Conservation (phyloP, 2,329 filamentous ascomycete species). For the Sclerotinia nivalis region DNA sequence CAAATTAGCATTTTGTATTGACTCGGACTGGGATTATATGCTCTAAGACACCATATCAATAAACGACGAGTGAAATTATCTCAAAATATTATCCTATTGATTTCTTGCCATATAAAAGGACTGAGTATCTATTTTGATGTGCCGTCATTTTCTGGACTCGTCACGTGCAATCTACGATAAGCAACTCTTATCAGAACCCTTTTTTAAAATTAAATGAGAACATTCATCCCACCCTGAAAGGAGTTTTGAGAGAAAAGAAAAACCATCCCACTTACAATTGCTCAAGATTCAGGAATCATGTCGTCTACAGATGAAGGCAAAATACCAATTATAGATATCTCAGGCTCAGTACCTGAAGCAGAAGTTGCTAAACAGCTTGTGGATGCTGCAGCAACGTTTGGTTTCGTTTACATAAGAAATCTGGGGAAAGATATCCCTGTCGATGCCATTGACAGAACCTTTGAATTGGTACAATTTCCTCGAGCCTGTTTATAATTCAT, state of each 20-base stretch:
- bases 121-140: too few relatives aligned
- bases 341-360: constrained; percentile 55
- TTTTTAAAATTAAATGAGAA: not conserved
- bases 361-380: constrained; percentile 68
- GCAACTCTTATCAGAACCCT: not conserved
- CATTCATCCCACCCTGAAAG: constrained; percentile 3
- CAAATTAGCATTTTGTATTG: too few relatives aligned
- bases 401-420: constrained; percentile 88
- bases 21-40: too few relatives aligned
- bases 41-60: too few relatives aligned
- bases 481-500: not conserved
- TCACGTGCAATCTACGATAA: constrained; percentile 1
- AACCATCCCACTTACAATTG: not conserved
- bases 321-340: constrained; percentile 85
- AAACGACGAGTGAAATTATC: too few relatives aligned
- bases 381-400: constrained; percentile 76
- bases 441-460: constrained; percentile 67
- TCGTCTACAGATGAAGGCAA: constrained; percentile 22
- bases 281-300: constrained; percentile 10
- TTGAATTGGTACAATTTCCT: constrained; percentile 62
- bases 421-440: constrained; percentile 67
- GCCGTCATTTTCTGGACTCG: not conserved
- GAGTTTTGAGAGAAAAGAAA: not conserved
- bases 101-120: too few relatives aligned
- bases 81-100: too few relatives aligned